These are phyloP conservation scores for Voacanga thouarsii DNA, from an alignment of 257 asterid species.

Conservation along the genomic window DNA sequence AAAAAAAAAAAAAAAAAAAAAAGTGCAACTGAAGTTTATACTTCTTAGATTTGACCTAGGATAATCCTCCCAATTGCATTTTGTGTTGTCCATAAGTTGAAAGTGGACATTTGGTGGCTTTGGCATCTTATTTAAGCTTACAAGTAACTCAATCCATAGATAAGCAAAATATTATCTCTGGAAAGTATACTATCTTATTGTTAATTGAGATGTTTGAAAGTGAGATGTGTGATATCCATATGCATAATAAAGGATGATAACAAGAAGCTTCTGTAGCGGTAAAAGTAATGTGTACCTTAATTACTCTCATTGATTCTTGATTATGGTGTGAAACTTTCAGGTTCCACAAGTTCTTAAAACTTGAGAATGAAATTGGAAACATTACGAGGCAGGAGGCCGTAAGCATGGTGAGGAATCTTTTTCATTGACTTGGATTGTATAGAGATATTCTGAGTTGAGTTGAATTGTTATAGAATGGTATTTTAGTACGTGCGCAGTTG, in stretches of 20 bases:
- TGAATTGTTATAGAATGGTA: background rate
- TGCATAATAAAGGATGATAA: background rate
- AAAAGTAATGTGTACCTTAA: background rate
- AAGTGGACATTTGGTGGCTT: background rate
- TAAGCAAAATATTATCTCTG: background rate
- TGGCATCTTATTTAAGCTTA: background rate
- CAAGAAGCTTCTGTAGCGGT: background rate
- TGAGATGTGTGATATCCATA: background rate
- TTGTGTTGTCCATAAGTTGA: background rate
- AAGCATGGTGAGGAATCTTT: constrained; percentile 76
- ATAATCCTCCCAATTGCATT: background rate
- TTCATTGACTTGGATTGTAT: constrained; percentile 4
- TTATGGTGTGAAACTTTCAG: constrained; percentile 42
- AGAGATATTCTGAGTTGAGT: background rate
- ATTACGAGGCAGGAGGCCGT: constrained; percentile 97
- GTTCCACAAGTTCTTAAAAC: constrained; percentile 92
- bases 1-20: too few relatives aligned
- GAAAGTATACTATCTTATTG: background rate
- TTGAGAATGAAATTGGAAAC: constrained; percentile 93
- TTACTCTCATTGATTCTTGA: background rate
- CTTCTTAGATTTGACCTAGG: background rate
- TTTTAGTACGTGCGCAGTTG: background rate
- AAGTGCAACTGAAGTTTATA: background rate
- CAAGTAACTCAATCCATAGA: background rate
- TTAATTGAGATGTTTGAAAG: background rate